These are phyloP conservation scores for Bondarzewia mesenterica DNA, from an alignment of 1,284 basidiomycete species.

Conservation along the genomic window DNA sequence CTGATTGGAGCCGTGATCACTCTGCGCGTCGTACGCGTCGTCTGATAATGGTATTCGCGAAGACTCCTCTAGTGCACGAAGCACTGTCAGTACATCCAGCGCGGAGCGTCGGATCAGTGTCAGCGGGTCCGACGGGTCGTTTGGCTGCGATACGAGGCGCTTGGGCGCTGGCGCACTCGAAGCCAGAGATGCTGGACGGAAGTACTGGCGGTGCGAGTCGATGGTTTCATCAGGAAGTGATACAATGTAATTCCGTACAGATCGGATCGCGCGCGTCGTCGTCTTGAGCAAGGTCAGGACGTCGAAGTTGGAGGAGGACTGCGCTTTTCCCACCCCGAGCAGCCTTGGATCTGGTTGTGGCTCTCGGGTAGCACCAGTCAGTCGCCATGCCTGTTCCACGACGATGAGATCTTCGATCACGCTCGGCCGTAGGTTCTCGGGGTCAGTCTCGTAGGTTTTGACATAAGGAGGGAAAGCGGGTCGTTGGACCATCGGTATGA, in stretches of 20 bases:
- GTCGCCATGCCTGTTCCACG: conserved; percentile 48
- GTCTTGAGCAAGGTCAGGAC: conserved; percentile 62
- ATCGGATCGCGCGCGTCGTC: conserved; percentile 70
- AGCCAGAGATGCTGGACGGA: conserved; percentile 33
- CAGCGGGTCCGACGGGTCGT: conserved; percentile 43
- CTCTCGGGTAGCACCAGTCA: conserved; percentile 20
- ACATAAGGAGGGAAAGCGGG: conserved; percentile 42
- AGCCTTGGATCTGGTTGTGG: conserved; percentile 17
- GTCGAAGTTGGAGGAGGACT: conserved; percentile 28
- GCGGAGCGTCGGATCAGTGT: conserved; percentile 63
- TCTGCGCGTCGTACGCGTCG: conserved; percentile 69
- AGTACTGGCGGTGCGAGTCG: conserved; percentile 43
- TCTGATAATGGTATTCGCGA: conserved; percentile 59
- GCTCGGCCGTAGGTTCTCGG: conserved; percentile 60
- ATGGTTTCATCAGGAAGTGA: conserved; percentile 69
- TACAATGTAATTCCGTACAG: conserved; percentile 73
- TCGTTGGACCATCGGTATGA: conserved; percentile 36
- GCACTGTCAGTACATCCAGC: conserved; percentile 65
- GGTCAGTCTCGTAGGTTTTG: conserved; percentile 62
- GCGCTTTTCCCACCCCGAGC: conserved; percentile 16
- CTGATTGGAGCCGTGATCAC: conserved; percentile 43
- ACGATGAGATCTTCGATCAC: conserved; percentile 64
- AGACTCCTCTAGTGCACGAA: conserved; percentile 64
- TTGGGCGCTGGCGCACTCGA: conserved; percentile 26
- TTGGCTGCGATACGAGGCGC: conserved; percentile 29